A percentile compares a stretch with the other conserved stretches of the same genome.
These are phyloP conservation scores for Parachlorella kessleri DNA, from an alignment of 139 green algal species.

Conservation along the genomic window DNA sequence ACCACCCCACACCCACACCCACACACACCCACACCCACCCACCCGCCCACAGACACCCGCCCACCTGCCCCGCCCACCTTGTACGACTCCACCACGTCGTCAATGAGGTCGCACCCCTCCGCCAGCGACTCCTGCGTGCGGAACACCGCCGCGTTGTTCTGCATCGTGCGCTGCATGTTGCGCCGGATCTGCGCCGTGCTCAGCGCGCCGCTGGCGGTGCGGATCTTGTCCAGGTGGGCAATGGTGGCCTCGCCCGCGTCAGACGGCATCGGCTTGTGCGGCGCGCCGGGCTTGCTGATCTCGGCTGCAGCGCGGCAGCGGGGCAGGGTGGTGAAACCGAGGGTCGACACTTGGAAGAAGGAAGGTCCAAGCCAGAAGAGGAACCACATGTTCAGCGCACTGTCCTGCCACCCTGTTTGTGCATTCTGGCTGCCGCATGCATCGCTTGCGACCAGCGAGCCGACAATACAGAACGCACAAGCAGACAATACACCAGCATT, in stretches of 20 bases:
- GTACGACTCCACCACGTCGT: constrained; percentile 81
- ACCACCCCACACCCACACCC: no score
- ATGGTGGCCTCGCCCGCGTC: constrained; percentile 80
- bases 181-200: constrained; percentile 77
- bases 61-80: constrained; percentile 10
- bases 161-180: constrained; percentile 91
- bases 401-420: no score
- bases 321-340: no score
- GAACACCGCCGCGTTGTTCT: constrained; percentile 97
- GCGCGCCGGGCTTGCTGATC: constrained; percentile 81
- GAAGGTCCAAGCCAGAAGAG: no score
- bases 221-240: constrained; percentile 85
- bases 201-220: constrained; percentile 79
- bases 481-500: no score
- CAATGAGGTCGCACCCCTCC: constrained; percentile 86
- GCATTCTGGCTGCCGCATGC: no score
- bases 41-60: neutral
- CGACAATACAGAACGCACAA: no score
- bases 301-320: constrained; percentile 49
- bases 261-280: constrained; percentile 76
- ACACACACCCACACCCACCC: no score
- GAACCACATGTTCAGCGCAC: no score
- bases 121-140: constrained; percentile 87
- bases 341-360: no score
- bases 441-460: no score